Evolutionary conservation across 768 basidiomycete species (phyloP), one percentile per base, ranked within the genome.

Genomic region (Amanita polypyramis): DNA sequence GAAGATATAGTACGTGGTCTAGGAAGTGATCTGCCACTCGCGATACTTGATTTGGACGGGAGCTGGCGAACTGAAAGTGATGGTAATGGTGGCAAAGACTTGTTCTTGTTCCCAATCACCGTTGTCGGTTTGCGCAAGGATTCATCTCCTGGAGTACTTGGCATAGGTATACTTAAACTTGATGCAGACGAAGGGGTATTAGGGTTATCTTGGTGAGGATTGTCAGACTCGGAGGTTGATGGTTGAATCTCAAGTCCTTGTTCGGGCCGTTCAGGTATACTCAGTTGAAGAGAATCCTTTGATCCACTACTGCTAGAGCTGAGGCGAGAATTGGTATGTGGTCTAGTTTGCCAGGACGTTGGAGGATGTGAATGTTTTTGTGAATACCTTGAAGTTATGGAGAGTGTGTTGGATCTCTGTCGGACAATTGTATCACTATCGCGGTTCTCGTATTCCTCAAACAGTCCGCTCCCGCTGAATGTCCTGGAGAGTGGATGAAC

Each of bases 1-100:
- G 45, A 45, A 20, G 51, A 46, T 17, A 42, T 43, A 14, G 40
- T 47, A 27, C 51, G 44, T 21, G 30, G 25, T 30, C 44, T 36
- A 30, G 30, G 51, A 38, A 8, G 15, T 36, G 35, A 21, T 50
- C 58, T 17, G 49, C 50, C 32, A 52, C 52, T 2, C 54, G 54
- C 0, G 50, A 56, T 1, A 37, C 37, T 47, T 51, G 44, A 0
- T 48, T 34, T 10, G 50, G 30, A 23, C 55, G 62, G 41, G 49
- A 20, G 5, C 35, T 53, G 36, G 17, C 54, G 12, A 51, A 46
- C 33, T 50, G 54, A 34, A 12, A 15, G 38, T 52, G 65, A 11
- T 53, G 47, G 60, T 17, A 58, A 53, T 1, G 69, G 69, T 2
- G 69, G 62, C 15, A 72, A 33, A 40, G 65, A 59, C 59, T 70